Evolutionary conservation across 768 basidiomycete species (phyloP).

Genomic region (Pulveroboletus ravenelii): DNA sequence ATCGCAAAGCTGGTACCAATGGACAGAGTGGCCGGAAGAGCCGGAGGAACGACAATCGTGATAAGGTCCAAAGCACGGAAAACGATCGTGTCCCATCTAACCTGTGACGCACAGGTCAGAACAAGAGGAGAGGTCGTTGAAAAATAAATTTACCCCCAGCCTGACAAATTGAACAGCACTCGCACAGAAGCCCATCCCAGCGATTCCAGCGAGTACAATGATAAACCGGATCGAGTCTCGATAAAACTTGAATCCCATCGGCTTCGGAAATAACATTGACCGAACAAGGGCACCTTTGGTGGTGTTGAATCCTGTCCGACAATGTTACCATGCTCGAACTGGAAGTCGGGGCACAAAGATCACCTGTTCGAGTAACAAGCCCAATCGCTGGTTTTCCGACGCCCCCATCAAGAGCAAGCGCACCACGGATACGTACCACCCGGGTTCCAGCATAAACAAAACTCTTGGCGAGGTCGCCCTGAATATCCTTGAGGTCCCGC

Average conservation of each 20-base stretch:
- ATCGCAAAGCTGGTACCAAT: constrained; percentile 98
- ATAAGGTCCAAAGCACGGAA: constrained; percentile 91
- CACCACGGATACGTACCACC: constrained; percentile 78
- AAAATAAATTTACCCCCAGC: constrained; percentile 57
- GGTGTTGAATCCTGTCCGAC: constrained; percentile 80
- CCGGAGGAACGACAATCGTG: constrained; percentile 96
- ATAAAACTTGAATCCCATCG: constrained; percentile 99
- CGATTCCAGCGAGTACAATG: constrained; percentile 85
- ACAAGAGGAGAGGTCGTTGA: background rate
- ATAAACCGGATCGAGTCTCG: constrained; percentile 90
- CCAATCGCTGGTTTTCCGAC: constrained; percentile 64
- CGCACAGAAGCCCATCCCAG: constrained; percentile 83
- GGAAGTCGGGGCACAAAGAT: constrained; percentile 8
- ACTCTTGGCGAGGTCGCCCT: constrained; percentile 65
- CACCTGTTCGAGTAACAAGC: constrained; percentile 83
- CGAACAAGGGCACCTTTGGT: constrained; percentile 95
- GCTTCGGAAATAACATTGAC: constrained; percentile 98
- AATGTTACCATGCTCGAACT: constrained; percentile 3
- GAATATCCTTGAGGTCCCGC: constrained; percentile 58
- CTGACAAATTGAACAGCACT: constrained; percentile 89
- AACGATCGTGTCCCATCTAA: constrained; percentile 86
- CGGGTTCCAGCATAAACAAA: constrained; percentile 90
- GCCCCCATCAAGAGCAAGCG: constrained; percentile 47
- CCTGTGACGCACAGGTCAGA: constrained; percentile 38
- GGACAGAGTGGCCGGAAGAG: constrained; percentile 92